These are phyloP conservation scores for Barnettozyma sucrosica DNA, from an alignment of 805 yeast genomes.

Conservation along the genomic window DNA sequence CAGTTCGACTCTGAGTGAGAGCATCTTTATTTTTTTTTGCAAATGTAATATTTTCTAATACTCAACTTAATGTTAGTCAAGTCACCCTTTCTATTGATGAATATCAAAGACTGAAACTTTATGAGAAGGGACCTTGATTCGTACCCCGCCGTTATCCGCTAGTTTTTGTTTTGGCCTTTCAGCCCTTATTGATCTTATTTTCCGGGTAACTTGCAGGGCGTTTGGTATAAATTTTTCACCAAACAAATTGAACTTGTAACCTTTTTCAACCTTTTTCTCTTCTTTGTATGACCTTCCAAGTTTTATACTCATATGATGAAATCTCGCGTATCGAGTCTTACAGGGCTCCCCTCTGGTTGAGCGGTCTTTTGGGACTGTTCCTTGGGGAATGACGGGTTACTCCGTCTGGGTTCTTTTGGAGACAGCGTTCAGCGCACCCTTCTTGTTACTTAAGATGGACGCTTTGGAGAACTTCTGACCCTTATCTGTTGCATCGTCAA, in stretches of 20 bases:
- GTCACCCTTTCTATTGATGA: no score
- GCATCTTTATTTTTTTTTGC: conserved; percentile 31
- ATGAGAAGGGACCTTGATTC: no score
- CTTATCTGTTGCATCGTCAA: conserved; percentile 2
- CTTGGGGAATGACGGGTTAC: conserved; percentile 16
- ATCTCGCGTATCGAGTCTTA: conserved; percentile 25
- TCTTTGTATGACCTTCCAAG: conserved; percentile 28
- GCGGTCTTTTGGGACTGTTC: conserved; percentile 14
- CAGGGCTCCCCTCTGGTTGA: conserved; percentile 26
- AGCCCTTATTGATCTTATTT: background rate
- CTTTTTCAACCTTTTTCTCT: conserved; percentile 1
- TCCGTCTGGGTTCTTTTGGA: conserved; percentile 26
- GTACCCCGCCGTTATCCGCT: no score
- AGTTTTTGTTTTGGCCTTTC: background rate
- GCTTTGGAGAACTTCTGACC: conserved; percentile 28
- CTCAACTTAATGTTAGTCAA: no score
- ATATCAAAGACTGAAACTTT: no score
- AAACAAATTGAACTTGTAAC: background rate
- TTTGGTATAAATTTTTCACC: conserved; percentile 2
- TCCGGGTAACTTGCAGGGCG: background rate
- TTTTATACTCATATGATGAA: conserved; percentile 30
- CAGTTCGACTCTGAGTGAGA: conserved; percentile 71
- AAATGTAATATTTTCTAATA: no score
- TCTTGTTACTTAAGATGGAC: conserved; percentile 27
- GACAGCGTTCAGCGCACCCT: conserved; percentile 26